These are phyloP conservation scores for Mycena sp. DNA, from an alignment of 1,284 basidiomycete genomes.

Conservation along the genomic window DNA sequence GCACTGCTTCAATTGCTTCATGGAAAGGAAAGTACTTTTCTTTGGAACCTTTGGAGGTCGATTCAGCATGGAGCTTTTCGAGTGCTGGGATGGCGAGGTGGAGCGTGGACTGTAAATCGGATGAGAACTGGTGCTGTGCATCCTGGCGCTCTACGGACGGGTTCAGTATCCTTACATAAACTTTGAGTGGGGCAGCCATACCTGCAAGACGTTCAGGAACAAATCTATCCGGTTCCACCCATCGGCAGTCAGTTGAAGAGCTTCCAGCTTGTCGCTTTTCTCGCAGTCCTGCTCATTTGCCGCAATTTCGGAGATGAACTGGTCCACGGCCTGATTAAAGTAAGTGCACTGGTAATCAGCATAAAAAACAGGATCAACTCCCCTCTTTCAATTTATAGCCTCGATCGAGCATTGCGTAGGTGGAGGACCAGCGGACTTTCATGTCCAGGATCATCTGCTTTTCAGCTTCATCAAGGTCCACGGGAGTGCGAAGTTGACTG, in stretches of 20 bases:
- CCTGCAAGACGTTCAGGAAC: no score
- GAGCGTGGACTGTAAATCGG: no score
- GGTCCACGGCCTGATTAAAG: constrained; percentile 36
- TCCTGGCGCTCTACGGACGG: no score
- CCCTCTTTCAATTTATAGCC: constrained; percentile 36
- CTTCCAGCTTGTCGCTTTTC: no score
- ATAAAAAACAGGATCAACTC: constrained; percentile 15
- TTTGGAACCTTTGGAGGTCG: constrained; percentile 30
- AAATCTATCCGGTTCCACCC: no score
- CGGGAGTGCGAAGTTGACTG: constrained; percentile 19
- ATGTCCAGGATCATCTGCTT: constrained; percentile 47
- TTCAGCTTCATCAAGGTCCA: constrained; percentile 24
- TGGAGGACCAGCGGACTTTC: constrained; percentile 54
- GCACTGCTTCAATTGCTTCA: no score
- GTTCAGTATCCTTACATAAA: no score
- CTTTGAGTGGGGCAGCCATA: no score
- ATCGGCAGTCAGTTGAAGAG: no score
- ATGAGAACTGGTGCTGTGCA: no score
- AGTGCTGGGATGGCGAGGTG: constrained; percentile 46
- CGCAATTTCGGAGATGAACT: no score
- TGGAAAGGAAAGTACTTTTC: constrained; percentile 40
- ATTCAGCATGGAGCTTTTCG: constrained; percentile 43
- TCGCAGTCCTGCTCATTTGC: no score
- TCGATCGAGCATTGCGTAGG: constrained; percentile 47
- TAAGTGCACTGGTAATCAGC: constrained; percentile 1